Evolutionary conservation across 257 asterid species (phyloP).

Genomic region (Rubia yunnanensis): DNA sequence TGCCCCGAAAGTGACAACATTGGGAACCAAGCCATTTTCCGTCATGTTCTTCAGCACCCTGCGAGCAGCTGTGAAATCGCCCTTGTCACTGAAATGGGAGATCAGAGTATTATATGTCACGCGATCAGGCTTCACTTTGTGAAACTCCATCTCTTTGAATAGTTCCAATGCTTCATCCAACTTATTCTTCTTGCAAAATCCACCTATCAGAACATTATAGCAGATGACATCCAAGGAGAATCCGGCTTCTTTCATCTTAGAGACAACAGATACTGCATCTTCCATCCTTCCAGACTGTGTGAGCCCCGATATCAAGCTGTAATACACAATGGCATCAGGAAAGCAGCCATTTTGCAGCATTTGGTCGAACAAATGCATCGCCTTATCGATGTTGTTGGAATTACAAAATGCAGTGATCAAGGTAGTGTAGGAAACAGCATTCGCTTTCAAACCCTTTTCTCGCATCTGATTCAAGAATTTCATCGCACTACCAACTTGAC

Average conservation of each 20-base stretch:
- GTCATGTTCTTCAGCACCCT: constrained; percentile 46
- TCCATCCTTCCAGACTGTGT: constrained; percentile 58
- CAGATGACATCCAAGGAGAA: constrained; percentile 46
- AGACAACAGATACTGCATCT: constrained; percentile 44
- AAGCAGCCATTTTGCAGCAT: constrained; percentile 46
- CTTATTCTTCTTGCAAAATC: constrained; percentile 59
- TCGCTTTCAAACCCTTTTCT: constrained; percentile 50
- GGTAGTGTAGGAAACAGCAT: constrained; percentile 43
- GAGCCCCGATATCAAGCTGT: constrained; percentile 65
- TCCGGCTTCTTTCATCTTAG: constrained; percentile 60
- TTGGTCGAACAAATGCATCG: constrained; percentile 51
- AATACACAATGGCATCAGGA: constrained; percentile 61
- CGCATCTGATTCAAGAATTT: constrained; percentile 37
- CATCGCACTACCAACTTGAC: constrained; percentile 52
- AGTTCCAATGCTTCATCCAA: constrained; percentile 43
- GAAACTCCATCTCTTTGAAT: constrained; percentile 52
- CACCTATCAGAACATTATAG: constrained; percentile 64
- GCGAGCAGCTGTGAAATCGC: constrained; percentile 42
- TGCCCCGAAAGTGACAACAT: constrained; percentile 70
- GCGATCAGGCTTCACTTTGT: constrained; percentile 57
- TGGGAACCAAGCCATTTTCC: constrained; percentile 46
- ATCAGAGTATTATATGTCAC: constrained; percentile 68
- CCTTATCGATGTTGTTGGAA: constrained; percentile 63
- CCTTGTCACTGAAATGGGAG: constrained; percentile 50
- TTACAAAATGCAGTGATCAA: constrained; percentile 67